phyloP scores from a whole-genome alignment of 2,329 filamentous ascomycete genomes.

The Akanthomyces uredinophilus region DNA sequence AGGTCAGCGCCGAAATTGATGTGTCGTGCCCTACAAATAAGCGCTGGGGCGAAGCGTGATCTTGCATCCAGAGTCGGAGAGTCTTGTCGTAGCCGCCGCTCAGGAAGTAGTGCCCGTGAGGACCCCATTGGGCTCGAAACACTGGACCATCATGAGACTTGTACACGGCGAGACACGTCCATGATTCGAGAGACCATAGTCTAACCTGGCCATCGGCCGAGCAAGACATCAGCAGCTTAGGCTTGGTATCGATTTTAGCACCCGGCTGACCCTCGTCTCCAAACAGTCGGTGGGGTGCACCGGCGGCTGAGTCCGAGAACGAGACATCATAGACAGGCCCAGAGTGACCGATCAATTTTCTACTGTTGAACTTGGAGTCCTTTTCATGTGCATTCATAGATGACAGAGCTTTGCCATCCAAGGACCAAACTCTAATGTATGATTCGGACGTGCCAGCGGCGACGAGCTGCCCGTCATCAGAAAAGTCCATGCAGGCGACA shows the following conservation, averaged over 20 bases:
- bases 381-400: slow-evolving; percentile 58
- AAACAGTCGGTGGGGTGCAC: slow-evolving; percentile 44
- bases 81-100: slow-evolving; percentile 86
- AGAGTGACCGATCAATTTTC: slow-evolving; percentile 80
- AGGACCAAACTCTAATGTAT: slow-evolving; percentile 89
- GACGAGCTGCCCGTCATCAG: slow-evolving; percentile 79
- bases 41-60: slow-evolving; percentile 82
- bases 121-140: slow-evolving; percentile 83
- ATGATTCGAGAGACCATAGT: slow-evolving; percentile 88
- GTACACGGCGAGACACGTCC: slow-evolving; percentile 89
- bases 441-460: slow-evolving; percentile 89
- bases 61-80: slow-evolving; percentile 85
- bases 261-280: slow-evolving; percentile 41
- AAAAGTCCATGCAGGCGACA: slow-evolving; percentile 92
- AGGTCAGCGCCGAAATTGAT: slow-evolving; percentile 83
- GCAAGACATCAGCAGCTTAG: slow-evolving; percentile 78
- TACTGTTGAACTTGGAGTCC: slow-evolving; percentile 56
- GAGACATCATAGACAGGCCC: slow-evolving; percentile 84
- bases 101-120: slow-evolving; percentile 91
- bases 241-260: slow-evolving; percentile 44
- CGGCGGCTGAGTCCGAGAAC: slow-evolving; percentile 70
- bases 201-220: slow-evolving; percentile 85
- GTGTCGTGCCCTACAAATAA: slow-evolving; percentile 91
- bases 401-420: slow-evolving; percentile 77
- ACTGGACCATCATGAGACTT: slow-evolving; percentile 88